phyloP scores from a whole-genome alignment of 495 filamentous ascomycete species.

The Xylaria scruposa region DNA sequence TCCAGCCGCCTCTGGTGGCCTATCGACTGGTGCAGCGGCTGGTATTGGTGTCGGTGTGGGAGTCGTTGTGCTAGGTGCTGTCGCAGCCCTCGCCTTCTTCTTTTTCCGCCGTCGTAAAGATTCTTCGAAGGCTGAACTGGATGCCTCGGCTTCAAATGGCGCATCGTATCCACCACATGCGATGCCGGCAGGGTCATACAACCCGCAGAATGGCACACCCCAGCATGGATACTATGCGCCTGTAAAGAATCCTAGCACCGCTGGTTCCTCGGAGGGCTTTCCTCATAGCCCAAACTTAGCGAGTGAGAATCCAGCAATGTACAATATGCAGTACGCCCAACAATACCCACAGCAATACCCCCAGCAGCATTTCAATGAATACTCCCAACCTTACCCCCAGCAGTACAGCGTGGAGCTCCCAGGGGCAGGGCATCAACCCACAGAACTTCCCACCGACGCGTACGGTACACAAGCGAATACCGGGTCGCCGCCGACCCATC shows the following conservation, averaged over 20 bases:
- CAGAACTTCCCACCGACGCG: conserved; percentile 33
- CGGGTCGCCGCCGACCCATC: conserved; percentile 13
- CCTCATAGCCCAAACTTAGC: conserved; percentile 1
- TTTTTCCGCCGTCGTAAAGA: conserved; percentile 46
- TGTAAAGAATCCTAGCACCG: conserved; percentile 28
- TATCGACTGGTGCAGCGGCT: conserved; percentile 49
- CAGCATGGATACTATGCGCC: conserved; percentile 35
- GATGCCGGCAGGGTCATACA: conserved; percentile 8
- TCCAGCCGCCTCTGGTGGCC: conserved; percentile 30
- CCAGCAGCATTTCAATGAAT: conserved; percentile 31
- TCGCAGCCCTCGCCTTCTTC: conserved; percentile 47
- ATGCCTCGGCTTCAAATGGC: background rate
- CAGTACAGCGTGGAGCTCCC: conserved; percentile 34
- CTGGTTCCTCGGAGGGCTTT: conserved; percentile 29
- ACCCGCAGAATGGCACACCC: conserved; percentile 18
- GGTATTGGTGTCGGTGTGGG: conserved; percentile 52
- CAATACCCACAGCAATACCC: conserved; percentile 33
- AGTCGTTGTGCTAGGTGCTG: conserved; percentile 41
- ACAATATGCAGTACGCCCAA: conserved; percentile 29
- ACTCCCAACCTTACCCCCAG: conserved; percentile 26
- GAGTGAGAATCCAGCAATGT: conserved; percentile 18
- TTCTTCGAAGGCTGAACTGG: background rate
- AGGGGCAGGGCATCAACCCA: conserved; percentile 26
- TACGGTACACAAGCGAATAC: background rate
- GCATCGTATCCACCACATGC: background rate